Percentiles rank a stretch among this genome's conserved stretches.
phyloP scores from a whole-genome alignment of 106 monocot species.

The Hemerocallis citrina region DNA sequence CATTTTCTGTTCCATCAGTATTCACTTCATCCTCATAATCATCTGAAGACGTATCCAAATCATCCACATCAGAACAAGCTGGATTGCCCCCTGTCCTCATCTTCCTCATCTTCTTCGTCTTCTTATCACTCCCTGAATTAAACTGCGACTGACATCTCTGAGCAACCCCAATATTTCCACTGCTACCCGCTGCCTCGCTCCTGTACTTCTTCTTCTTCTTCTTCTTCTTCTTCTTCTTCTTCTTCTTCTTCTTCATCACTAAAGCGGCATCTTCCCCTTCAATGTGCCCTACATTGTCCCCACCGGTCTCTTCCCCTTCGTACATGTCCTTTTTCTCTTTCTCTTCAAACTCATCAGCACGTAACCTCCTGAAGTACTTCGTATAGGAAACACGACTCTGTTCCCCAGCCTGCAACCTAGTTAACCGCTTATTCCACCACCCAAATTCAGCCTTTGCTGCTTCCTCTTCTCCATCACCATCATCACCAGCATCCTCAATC shows the following conservation, averaged over 20 bases:
- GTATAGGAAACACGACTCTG: constrained; percentile 9
- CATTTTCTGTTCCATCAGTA: not conserved
- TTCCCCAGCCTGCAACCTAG: constrained; percentile 9
- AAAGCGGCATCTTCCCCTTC: not conserved
- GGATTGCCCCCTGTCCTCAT: constrained; percentile 9
- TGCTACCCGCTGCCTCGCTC: not conserved
- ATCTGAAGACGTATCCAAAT: not conserved
- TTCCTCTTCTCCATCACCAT: not conserved
- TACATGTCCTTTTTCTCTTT: not conserved
- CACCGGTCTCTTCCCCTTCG: not conserved
- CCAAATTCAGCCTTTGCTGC: not conserved
- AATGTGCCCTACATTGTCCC: constrained; percentile 3
- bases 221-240: not conserved
- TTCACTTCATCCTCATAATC: constrained; percentile 4
- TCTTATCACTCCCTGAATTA: not conserved
- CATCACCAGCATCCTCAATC: not conserved
- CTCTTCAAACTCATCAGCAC: constrained; percentile 18
- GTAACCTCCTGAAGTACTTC: constrained; percentile 7
- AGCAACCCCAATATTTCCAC: not conserved
- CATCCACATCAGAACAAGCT: constrained; percentile 10
- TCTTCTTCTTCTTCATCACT: constrained; percentile 8
- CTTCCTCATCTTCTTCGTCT: constrained; percentile 19
- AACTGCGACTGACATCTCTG: not conserved
- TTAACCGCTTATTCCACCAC: constrained; percentile 18
- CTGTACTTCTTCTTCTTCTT: not conserved